Conservation (phyloP, 2,329 filamentous ascomycete species). For the Periconia digitata region DNA sequence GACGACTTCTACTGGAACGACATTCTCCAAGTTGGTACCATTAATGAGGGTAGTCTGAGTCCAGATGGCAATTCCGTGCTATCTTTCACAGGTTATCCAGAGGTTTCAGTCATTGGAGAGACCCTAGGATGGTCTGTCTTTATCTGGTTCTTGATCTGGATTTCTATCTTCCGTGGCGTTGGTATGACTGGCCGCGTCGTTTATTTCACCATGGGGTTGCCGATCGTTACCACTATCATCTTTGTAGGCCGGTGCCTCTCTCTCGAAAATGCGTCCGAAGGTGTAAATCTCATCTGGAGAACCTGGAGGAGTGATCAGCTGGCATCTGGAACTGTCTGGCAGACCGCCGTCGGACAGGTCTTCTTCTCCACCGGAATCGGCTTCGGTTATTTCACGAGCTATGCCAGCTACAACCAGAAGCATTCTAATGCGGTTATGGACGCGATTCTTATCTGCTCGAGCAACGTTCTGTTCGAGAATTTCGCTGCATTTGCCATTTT, state of each 20-base stretch:
- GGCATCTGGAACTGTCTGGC: conserved; percentile 57
- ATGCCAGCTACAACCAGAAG: conserved; percentile 59
- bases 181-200: conserved; percentile 21
- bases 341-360: conserved; percentile 62
- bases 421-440: conserved; percentile 63
- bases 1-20: conserved; percentile 56
- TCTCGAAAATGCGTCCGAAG: conserved; percentile 53
- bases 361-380: conserved; percentile 63
- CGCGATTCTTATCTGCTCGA: conserved; percentile 57
- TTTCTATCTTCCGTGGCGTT: conserved; percentile 19
- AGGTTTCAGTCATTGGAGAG: conserved; percentile 53
- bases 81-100: conserved; percentile 52
- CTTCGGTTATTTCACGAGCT: conserved; percentile 59
- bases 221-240: conserved; percentile 15
- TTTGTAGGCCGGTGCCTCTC: conserved; percentile 15
- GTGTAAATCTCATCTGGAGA: conserved; percentile 53
- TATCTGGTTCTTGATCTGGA: conserved; percentile 12
- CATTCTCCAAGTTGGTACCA: conserved; percentile 53
- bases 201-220: conserved; percentile 25
- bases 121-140: conserved; percentile 24
- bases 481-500: conserved; percentile 55
- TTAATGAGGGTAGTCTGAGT: conserved; percentile 38
- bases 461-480: conserved; percentile 61
- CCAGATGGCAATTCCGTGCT: conserved; percentile 44
- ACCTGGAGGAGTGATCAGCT: conserved; percentile 56